These are phyloP conservation scores for Cucumis melo DNA, from an alignment of 306 rosid species.

Conservation along the genomic window DNA sequence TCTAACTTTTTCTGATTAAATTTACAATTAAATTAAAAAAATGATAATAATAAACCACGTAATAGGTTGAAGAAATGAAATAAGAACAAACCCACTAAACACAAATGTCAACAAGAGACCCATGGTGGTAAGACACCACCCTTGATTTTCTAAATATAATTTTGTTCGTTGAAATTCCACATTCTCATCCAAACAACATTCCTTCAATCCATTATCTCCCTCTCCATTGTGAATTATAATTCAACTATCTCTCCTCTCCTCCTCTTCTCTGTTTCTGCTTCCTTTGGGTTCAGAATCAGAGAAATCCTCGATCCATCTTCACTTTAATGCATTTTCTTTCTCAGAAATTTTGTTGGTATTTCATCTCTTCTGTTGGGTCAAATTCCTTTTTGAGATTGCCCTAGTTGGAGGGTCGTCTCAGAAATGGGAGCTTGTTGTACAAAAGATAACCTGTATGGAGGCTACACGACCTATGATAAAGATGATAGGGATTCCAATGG, in stretches of 20 bases:
- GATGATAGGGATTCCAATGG: conserved; percentile 21
- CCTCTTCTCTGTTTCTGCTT: not conserved
- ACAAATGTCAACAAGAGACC: not conserved
- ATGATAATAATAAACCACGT: too few species aligned
- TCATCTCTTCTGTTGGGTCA: conserved; percentile 16
- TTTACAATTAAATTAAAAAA: too few species aligned
- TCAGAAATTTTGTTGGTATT: conserved; percentile 6
- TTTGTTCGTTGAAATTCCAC: not conserved
- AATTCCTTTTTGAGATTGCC: not conserved
- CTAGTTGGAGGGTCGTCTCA: not conserved
- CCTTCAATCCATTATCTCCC: not conserved
- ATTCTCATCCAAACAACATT: conserved; percentile 2
- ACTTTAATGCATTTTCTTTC: not conserved
- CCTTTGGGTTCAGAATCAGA: not conserved
- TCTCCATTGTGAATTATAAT: not conserved
- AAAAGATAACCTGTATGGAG: conserved; percentile 15
- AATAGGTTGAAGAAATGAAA: not conserved
- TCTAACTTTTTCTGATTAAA: too few species aligned
- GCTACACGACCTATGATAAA: conserved; percentile 5
- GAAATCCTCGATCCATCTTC: not conserved
- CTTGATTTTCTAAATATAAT: not conserved
- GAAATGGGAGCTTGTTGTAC: conserved; percentile 62
- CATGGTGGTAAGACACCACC: not conserved
- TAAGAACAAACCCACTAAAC: conserved; percentile 5
- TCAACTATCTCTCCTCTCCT: not conserved